Base-by-base conservation (phyloP, 768 basidiomycete genomes). In the Lactarius quietus region DNA sequence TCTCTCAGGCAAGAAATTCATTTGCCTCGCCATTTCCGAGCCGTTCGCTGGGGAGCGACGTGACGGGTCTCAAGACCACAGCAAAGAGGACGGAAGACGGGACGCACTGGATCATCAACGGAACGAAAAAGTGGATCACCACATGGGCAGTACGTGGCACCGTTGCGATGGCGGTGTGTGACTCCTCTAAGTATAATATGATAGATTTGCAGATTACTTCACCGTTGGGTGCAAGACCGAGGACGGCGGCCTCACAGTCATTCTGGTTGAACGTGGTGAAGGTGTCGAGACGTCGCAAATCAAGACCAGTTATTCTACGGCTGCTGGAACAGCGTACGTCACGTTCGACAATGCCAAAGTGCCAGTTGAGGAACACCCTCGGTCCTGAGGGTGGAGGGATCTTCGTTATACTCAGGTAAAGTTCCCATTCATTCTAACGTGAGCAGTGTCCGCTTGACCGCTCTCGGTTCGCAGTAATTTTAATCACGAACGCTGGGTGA, bases 401-500 rank as follows among this genome's bases (percentile, higher is more conserved):
- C 57, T 83, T 85, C 67, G 86, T 87, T 53, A 83, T 84, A 55
- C 76, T 84, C 58, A 88, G 86, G 78, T 79, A 56, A 10, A 66
- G 18, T 23, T 36, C 39, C 12, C 31, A 10, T n/a, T 2, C 14
- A 31, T 52, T n/a, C 2, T 39, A 52, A 26, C 52, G 14, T 56
- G 9, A 7, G 38, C 33, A 6, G 6, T 43, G 18, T 26, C n/a
- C n/a, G 48, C 12, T 58, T 65, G 31, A 61, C n/a, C n/a, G n/a
- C n/a, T n/a, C 55, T 57, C 36, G 15, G 28, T 45, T 74, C 74
- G 78, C 79, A 76, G 90, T 68, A 98, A 96, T 78, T 97, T 96
- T 79, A 96, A 96, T 74, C 93, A 95, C 75, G 94, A 95, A 73
- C 88, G 90, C 69, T 95, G 92, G 93, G 90, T 92, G 31, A 95